phyloP scores from a whole-genome alignment of 2,329 filamentous ascomycete species.

The Raffaelea ambrosiae region DNA sequence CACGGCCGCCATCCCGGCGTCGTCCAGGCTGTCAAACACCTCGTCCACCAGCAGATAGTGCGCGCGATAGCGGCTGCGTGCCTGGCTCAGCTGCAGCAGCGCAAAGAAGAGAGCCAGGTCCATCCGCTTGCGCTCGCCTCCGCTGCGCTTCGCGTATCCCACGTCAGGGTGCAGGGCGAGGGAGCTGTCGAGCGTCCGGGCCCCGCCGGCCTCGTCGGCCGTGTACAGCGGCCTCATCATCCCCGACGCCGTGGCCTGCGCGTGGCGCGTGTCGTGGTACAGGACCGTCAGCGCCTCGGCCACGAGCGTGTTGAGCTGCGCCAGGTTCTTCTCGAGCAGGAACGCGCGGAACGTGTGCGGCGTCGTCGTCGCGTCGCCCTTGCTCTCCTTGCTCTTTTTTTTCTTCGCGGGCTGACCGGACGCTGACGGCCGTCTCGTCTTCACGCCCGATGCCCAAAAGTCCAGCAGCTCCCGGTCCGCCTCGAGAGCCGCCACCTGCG shows the following conservation, averaged over 20 bases:
- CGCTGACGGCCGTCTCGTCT: no score
- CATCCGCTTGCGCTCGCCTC: conserved; percentile 25
- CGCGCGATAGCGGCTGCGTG: conserved; percentile 19
- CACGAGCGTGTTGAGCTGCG: conserved; percentile 20
- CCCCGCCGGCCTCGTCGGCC: conserved; percentile 3
- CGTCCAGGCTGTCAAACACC: conserved; percentile 23
- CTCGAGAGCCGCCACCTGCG: no score
- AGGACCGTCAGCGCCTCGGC: conserved; percentile 19
- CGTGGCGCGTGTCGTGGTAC: conserved; percentile 20
- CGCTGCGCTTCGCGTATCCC: conserved; percentile 22
- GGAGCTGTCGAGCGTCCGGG: conserved; percentile 15
- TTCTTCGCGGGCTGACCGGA: no score
- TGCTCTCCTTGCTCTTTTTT: no score
- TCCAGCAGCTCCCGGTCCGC: no score
- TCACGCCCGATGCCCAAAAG: no score
- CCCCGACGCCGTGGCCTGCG: conserved; percentile 13
- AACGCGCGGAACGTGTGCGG: conserved; percentile 18
- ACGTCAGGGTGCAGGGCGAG: no score
- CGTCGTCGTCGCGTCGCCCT: no score
- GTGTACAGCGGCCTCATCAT: conserved; percentile 17
- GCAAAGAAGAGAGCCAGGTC: conserved; percentile 26
- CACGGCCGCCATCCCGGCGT: conserved; percentile 14
- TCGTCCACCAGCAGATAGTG: conserved; percentile 25
- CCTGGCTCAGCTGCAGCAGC: conserved; percentile 19
- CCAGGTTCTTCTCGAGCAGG: conserved; percentile 18